Base-by-base conservation (phyloP, 2,329 filamentous ascomycete species). In the Colletotrichum plurivorum region DNA sequence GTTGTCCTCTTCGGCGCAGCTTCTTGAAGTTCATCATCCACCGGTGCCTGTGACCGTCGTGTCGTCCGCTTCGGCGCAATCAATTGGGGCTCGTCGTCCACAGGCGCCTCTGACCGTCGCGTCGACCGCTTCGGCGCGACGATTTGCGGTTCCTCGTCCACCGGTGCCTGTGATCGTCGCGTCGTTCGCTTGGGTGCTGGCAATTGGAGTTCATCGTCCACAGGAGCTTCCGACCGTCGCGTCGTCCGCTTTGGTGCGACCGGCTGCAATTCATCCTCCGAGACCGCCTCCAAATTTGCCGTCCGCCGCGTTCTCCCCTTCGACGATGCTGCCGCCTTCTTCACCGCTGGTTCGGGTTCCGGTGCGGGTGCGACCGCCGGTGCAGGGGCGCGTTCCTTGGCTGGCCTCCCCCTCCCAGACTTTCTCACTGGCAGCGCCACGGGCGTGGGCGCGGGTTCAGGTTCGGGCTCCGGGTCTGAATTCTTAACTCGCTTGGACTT, bases 401-500 rank as follows among this genome's bases (percentile, higher is more conserved):
- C 73, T 36, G 73, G 63, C 76, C 73, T 84, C 84, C 76, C 85
- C 87, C 46, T 79, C 77, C 64, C 63, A 9, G 80, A 57, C 55
- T 73, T 75, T 63, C 82, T 81, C 73, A 79, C 80, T 71, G 78
- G 75, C 55, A 75, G 72, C n/a, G 41, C 31, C 18, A 7, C 45
- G 45, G 78, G 76, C 52, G 57, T 43, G 13, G 78, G 73, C 27
- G 79, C 78, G 10, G 83, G 80, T 54, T 83, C 80, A 20, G 80
- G 77, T 64, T 84, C 82, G 51, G 79, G 75, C 76, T 78, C 69
- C 59, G 82, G 78, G 65, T 86, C 82, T 67, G 85, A 84, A 51
- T 87, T 86, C 81, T 92, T 94, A 70, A 85, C 84, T 75, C 88
- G 82, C 76, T 93, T 93, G 13, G 90, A 84, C 71, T 93, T 93